Percentiles rank a stretch among this genome's conserved stretches.
These are phyloP conservation scores for Arthrobotrys iridis DNA, from an alignment of 2,329 filamentous ascomycete genomes.

Conservation along the genomic window DNA sequence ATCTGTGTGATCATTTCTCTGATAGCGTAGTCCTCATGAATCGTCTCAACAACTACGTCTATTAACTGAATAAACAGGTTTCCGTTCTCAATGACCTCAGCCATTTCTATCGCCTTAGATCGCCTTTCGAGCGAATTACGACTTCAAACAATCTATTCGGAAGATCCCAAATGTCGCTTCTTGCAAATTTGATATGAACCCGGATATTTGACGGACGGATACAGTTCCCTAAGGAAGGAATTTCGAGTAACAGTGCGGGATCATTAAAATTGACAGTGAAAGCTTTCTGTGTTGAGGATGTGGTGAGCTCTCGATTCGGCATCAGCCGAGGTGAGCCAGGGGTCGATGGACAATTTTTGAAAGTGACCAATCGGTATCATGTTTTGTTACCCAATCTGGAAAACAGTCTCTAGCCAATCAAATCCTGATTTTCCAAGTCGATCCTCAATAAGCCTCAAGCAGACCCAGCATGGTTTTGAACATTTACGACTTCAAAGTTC, in stretches of 20 bases:
- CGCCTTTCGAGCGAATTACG: neutral
- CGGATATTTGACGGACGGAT: constrained; percentile 26
- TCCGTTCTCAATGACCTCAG: constrained; percentile 21
- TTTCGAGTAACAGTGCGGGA: neutral
- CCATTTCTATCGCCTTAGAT: constrained; percentile 24
- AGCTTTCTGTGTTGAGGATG: neutral
- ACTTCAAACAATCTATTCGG: constrained; percentile 32
- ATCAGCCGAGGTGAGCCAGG: no score
- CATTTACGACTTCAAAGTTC: neutral
- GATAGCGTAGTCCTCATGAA: constrained; percentile 9
- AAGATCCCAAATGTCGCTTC: constrained; percentile 25
- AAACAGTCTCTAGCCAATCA: constrained; percentile 34
- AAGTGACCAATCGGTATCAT: neutral
- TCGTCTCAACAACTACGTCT: constrained; percentile 29
- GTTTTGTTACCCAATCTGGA: constrained; percentile 23
- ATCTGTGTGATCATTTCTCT: constrained; percentile 20
- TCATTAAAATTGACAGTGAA: neutral
- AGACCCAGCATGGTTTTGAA: no score
- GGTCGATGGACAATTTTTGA: no score
- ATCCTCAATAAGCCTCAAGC: no score
- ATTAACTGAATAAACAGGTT: constrained; percentile 30
- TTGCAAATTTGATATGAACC: constrained; percentile 20
- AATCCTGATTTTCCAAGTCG: no score
- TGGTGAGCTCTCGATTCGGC: neutral
- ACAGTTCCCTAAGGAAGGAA: constrained; percentile 13